Base-by-base conservation (phyloP, 345 rosid species). In the Moringa oleifera region DNA sequence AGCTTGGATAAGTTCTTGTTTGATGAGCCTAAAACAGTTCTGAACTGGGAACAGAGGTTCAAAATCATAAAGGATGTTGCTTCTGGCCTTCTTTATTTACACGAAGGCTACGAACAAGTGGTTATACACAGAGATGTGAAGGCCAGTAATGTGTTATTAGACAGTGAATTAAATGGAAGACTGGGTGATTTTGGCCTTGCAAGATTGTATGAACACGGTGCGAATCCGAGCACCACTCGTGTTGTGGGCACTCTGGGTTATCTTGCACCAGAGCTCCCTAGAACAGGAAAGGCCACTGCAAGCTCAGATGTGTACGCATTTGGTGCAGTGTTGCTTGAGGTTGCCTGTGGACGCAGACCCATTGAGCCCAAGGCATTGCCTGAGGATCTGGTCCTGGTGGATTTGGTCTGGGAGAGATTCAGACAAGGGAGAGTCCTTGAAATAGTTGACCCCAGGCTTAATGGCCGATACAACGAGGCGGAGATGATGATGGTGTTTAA, bases 141-240 rank as follows among this genome's bases (percentile, higher is more conserved):
- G 70, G 95, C 97, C 0, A 88, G 97, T 41, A 90, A 94, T 54
- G 93, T 90, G 45, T 73, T 90, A 67, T 53, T 94, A 24, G 97
- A 94, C 51, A 67, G 71, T 21, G 96, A 88, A 17, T 47, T 86
- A n/a, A 88, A 83, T n/a, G 99, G 88, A 13, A 85, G 79, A 65
- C 82, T 93, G 2, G 96, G 99, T 3, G 99, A 88, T 77, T 93
- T 93, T 33, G 97, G 99, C 19, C 83, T 93, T 7, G 96, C 99
- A 16, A 78, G 88, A 75, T 61, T 93, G 73, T 86, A 85, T 6
- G 96, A 85, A 61, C 96, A 83, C 20, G 96, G 95, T 16, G 73
- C 90, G 13, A 85, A 88, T 64, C 97, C 97, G 21, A 75, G 77
- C 58, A 90, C 97, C 17, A 93, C 97, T 0, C 82, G 84, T 13